Conservation (phyloP, 2,329 filamentous ascomycete species). For the Stagonosporopsis vannaccii region DNA sequence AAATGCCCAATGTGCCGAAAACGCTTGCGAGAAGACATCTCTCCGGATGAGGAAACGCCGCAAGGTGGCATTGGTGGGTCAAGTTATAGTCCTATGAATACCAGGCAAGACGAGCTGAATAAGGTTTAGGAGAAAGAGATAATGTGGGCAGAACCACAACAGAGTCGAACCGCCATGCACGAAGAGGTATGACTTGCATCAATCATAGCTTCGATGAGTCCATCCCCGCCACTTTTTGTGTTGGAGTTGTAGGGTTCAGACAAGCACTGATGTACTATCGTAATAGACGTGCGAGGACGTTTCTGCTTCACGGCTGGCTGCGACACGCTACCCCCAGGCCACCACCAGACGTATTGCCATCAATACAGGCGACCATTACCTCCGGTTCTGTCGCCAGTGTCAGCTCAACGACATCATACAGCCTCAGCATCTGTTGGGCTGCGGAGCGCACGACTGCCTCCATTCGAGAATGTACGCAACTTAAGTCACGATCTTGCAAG, state of each 20-base stretch:
- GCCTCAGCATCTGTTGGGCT: not conserved
- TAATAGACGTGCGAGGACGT: not conserved
- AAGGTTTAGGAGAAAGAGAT: not conserved
- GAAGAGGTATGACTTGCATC: not conserved
- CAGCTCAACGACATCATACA: no score
- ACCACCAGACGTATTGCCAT: not conserved
- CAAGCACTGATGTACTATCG: not conserved
- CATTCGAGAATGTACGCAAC: not conserved
- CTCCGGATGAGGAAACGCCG: no score
- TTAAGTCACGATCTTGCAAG: not conserved
- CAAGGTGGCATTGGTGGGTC: not conserved
- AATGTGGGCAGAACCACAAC: not conserved
- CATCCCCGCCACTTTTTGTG: not conserved
- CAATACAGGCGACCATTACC: not conserved
- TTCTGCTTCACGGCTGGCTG: slow-evolving; percentile 8
- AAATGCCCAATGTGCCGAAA: slow-evolving; percentile 8
- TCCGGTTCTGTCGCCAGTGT: not conserved
- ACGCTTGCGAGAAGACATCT: not conserved
- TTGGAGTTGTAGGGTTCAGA: not conserved
- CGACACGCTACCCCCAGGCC: not conserved
- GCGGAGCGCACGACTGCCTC: not conserved
- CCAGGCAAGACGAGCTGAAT: not conserved
- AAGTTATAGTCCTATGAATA: no score
- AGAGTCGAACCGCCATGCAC: not conserved
- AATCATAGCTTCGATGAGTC: not conserved